Conservation (phyloP, 306 rosid genomes). For the Gastrolobium bilobum region DNA sequence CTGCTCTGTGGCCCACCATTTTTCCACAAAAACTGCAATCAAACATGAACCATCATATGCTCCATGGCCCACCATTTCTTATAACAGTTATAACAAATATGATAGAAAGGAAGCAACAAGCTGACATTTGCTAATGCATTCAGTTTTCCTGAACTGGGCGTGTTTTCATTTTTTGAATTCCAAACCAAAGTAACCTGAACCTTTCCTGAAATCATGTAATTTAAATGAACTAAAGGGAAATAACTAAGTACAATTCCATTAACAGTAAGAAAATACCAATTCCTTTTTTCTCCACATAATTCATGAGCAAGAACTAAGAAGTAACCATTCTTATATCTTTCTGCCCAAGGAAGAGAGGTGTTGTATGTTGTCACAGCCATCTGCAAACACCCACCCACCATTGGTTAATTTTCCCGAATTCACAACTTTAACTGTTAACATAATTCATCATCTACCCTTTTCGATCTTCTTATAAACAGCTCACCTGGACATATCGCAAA, state of each 20-base stretch:
- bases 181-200: constrained; percentile 95
- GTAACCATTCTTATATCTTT: constrained; percentile 86
- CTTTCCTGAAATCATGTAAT: constrained; percentile 69
- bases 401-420: constrained; percentile 24
- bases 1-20: constrained; percentile 82
- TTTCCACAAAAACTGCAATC: constrained; percentile 83
- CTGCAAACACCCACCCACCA: constrained; percentile 58
- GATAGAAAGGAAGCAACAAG: constrained; percentile 17
- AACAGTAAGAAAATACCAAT: constrained; percentile 9
- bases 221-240: constrained; percentile 31
- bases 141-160: constrained; percentile 71
- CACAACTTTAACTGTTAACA: constrained; percentile 18
- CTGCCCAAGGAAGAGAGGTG: constrained; percentile 81
- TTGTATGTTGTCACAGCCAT: constrained; percentile 95
- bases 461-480: constrained; percentile 15
- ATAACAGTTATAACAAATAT: neutral
- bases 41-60: constrained; percentile 33
- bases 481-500: constrained; percentile 88
- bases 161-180: constrained; percentile 88
- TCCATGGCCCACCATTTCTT: too few relatives aligned
- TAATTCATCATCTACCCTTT: constrained; percentile 35
- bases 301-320: constrained; percentile 46
- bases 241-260: neutral
- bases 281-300: neutral
- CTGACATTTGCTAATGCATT: constrained; percentile 85